Conservation (phyloP, 2,329 filamentous ascomycete genomes). For the Paraphaeosphaeria sporulosa region DNA sequence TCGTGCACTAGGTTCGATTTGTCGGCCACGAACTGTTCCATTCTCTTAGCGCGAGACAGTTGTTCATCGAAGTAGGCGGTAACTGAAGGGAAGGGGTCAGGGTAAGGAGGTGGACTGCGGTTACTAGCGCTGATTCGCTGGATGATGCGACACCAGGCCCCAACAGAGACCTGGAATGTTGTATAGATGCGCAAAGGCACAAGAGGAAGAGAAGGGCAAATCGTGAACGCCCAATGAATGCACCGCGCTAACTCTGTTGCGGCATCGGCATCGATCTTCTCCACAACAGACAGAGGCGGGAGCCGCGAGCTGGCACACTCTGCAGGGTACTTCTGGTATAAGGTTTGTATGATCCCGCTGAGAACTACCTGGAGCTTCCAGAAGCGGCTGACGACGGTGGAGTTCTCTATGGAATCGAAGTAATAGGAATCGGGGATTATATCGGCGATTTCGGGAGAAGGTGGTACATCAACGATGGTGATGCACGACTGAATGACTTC, state of each 20-base stretch:
- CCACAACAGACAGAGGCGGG: slow-evolving; percentile 23
- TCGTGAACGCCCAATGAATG: slow-evolving; percentile 27
- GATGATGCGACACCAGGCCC: slow-evolving; percentile 34
- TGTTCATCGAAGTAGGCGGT: background rate
- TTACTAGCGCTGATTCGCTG: slow-evolving; percentile 16
- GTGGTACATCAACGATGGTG: slow-evolving; percentile 19
- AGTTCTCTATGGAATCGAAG: slow-evolving; percentile 33
- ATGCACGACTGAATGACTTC: slow-evolving; percentile 25
- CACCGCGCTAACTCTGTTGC: slow-evolving; percentile 32
- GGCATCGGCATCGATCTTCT: slow-evolving; percentile 27
- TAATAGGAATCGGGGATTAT: slow-evolving; percentile 27
- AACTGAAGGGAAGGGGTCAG: slow-evolving; percentile 1
- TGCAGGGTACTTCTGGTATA: slow-evolving; percentile 33
- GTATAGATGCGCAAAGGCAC: slow-evolving; percentile 39
- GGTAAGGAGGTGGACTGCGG: background rate
- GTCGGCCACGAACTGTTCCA: slow-evolving; percentile 32
- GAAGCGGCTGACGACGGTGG: slow-evolving; percentile 34
- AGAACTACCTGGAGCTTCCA: slow-evolving; percentile 37
- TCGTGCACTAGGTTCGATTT: slow-evolving; percentile 33
- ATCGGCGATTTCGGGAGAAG: slow-evolving; percentile 27
- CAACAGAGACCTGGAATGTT: slow-evolving; percentile 34
- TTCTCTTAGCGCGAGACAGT: slow-evolving; percentile 24
- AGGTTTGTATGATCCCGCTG: slow-evolving; percentile 32
- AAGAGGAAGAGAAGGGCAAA: slow-evolving; percentile 33
- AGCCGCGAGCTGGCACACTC: slow-evolving; percentile 26